Evolutionary conservation across 2,329 filamentous ascomycete species (phyloP).

Genomic region (Apiospora rasikravindrae): DNA sequence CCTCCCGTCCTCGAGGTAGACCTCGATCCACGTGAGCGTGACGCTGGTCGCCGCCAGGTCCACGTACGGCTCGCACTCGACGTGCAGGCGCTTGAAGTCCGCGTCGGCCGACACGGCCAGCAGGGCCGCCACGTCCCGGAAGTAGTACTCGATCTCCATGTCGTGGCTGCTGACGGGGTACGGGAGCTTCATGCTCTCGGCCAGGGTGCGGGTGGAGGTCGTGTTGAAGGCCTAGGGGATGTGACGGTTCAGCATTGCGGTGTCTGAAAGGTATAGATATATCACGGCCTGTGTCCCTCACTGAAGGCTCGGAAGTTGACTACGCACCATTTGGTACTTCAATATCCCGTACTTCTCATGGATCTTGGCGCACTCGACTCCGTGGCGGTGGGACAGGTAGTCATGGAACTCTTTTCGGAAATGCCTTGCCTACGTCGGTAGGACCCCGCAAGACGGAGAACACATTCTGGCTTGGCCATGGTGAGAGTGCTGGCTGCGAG

Average conservation of each 20-base stretch:
- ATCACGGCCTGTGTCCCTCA: background rate
- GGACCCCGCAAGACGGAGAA: conserved; percentile 19
- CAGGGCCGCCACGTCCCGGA: conserved; percentile 24
- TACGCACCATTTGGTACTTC: conserved; percentile 24
- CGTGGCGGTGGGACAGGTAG: conserved; percentile 22
- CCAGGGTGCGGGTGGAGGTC: conserved; percentile 20
- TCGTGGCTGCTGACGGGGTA: conserved; percentile 26
- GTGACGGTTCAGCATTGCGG: background rate
- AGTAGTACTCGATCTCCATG: conserved; percentile 29
- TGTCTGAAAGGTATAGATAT: background rate
- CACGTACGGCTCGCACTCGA: conserved; percentile 26
- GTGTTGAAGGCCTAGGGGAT: conserved; percentile 25
- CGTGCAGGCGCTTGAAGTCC: conserved; percentile 26
- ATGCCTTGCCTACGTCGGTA: conserved; percentile 20
- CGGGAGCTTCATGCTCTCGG: conserved; percentile 26
- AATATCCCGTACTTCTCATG: conserved; percentile 23
- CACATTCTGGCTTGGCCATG: conserved; percentile 22
- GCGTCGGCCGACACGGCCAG: conserved; percentile 26
- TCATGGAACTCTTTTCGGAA: conserved; percentile 23
- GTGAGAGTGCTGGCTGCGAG: no score
- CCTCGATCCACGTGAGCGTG: conserved; percentile 26
- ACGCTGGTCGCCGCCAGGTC: conserved; percentile 16
- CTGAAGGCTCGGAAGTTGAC: background rate
- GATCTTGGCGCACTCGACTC: conserved; percentile 25
- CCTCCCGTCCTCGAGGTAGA: conserved; percentile 27